A percentile compares a stretch with the other conserved stretches of the same genome.
phyloP scores from a whole-genome alignment of 2,329 filamentous ascomycete genomes.

The Beauveria pseudobassiana region DNA sequence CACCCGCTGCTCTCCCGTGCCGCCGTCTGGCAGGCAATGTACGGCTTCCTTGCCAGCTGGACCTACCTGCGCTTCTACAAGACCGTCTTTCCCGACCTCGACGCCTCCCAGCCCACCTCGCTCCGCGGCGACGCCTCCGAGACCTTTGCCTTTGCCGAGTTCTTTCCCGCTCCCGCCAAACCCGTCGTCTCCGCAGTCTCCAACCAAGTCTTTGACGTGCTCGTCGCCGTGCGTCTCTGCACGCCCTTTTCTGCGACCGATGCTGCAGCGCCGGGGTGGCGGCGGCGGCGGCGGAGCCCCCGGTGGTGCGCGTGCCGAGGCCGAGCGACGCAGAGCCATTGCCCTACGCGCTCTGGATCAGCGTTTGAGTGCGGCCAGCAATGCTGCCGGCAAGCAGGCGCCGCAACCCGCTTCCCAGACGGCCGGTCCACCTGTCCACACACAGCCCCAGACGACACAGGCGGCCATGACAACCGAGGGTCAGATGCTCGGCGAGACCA shows the following conservation, averaged over 20 bases:
- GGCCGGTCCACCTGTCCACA: slow-evolving; percentile 48
- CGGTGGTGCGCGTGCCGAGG: slow-evolving; percentile 75
- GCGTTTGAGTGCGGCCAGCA: slow-evolving; percentile 75
- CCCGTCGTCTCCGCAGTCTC: slow-evolving; percentile 68
- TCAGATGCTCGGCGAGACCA: slow-evolving; percentile 60
- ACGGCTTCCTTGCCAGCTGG: slow-evolving; percentile 84
- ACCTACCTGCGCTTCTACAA: slow-evolving; percentile 96
- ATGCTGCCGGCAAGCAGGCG: slow-evolving; percentile 23
- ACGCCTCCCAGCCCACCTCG: slow-evolving; percentile 49
- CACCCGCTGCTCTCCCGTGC: slow-evolving; percentile 58
- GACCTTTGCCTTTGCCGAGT: slow-evolving; percentile 91
- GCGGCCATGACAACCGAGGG: slow-evolving; percentile 46
- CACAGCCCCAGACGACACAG: slow-evolving; percentile 48
- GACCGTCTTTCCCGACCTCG: slow-evolving; percentile 60
- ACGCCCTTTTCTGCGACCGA: slow-evolving; percentile 77
- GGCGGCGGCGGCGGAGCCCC: slow-evolving; percentile 24
- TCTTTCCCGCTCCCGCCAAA: slow-evolving; percentile 83
- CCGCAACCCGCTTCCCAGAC: slow-evolving; percentile 29
- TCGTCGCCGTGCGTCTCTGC: slow-evolving; percentile 72
- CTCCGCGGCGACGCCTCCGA: slow-evolving; percentile 90
- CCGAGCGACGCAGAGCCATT: slow-evolving; percentile 79
- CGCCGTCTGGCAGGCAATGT: slow-evolving; percentile 69
- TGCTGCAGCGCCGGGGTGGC: slow-evolving; percentile 42
- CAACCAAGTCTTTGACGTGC: slow-evolving; percentile 63
- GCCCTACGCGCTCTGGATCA: slow-evolving; percentile 90